phyloP scores from a whole-genome alignment of 257 asterid species.

The Striga asiatica region DNA sequence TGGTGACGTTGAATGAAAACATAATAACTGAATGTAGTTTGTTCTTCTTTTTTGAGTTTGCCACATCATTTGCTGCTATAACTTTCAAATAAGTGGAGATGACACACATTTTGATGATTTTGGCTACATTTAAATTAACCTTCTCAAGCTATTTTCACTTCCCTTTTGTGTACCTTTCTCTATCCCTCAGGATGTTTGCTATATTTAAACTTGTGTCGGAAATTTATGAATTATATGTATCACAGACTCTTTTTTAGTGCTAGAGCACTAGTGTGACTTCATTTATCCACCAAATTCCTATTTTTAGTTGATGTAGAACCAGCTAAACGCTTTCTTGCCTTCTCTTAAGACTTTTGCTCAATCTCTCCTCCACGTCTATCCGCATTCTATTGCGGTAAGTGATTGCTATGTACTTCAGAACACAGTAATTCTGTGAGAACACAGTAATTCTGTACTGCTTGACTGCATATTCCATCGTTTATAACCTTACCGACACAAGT shows the following conservation, averaged over 20 bases:
- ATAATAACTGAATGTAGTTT: background rate
- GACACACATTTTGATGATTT: background rate
- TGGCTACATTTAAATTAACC: background rate
- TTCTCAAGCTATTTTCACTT: too few relatives aligned
- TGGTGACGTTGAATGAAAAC: background rate
- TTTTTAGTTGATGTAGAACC: background rate
- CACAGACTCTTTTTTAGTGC: background rate
- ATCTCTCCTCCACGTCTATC: too few relatives aligned
- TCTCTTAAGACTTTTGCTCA: too few relatives aligned
- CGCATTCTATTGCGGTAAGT: too few relatives aligned
- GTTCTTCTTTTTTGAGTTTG: constrained; percentile 2
- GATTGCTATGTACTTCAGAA: too few relatives aligned
- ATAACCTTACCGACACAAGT: background rate
- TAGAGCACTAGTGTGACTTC: background rate
- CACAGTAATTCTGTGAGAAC: too few relatives aligned
- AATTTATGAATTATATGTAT: constrained; percentile 1
- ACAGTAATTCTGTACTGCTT: too few relatives aligned
- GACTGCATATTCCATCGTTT: background rate
- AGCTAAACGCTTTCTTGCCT: too few relatives aligned
- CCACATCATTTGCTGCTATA: background rate
- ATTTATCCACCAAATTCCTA: background rate
- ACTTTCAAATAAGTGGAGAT: background rate
- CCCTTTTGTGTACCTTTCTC: constrained; percentile 6
- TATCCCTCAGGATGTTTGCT: too few relatives aligned
- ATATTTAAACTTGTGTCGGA: too few relatives aligned